A percentile compares a stretch with the other conserved stretches of the same genome.
Evolutionary conservation across 345 rosid species (phyloP).

Genomic region (Toxicodendron radicans): DNA sequence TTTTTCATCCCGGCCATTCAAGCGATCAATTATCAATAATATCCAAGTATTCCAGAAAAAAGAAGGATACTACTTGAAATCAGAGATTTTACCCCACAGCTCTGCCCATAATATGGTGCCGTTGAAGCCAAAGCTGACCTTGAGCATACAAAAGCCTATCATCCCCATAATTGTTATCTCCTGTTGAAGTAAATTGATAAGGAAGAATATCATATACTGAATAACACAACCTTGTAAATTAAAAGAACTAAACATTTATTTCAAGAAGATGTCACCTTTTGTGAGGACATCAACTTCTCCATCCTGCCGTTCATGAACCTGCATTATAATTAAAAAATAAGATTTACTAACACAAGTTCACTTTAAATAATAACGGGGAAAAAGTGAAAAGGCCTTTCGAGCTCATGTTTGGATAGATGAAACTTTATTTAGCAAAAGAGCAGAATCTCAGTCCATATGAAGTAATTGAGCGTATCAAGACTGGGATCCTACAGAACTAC

Average conservation of each 20-base stretch:
- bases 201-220: background rate
- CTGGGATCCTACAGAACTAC: background rate
- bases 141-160: constrained; percentile 85
- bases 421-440: background rate
- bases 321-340: constrained; percentile 19
- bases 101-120: constrained; percentile 85
- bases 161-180: constrained; percentile 80
- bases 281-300: constrained; percentile 93
- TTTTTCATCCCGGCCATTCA: background rate
- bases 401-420: background rate
- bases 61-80: background rate
- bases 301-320: constrained; percentile 89
- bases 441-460: background rate
- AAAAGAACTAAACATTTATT: constrained; percentile 7
- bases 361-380: background rate
- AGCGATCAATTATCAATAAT: background rate
- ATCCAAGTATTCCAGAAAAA: background rate
- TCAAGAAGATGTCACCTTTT: constrained; percentile 57
- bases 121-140: constrained; percentile 87
- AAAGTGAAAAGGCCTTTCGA: background rate
- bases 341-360: background rate
- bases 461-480: background rate
- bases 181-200: constrained; percentile 30
- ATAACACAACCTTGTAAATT: constrained; percentile 10
- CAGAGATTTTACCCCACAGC: constrained; percentile 71